Base-by-base conservation (phyloP, 129 eudicot species). In the Tagetes patula region DNA sequence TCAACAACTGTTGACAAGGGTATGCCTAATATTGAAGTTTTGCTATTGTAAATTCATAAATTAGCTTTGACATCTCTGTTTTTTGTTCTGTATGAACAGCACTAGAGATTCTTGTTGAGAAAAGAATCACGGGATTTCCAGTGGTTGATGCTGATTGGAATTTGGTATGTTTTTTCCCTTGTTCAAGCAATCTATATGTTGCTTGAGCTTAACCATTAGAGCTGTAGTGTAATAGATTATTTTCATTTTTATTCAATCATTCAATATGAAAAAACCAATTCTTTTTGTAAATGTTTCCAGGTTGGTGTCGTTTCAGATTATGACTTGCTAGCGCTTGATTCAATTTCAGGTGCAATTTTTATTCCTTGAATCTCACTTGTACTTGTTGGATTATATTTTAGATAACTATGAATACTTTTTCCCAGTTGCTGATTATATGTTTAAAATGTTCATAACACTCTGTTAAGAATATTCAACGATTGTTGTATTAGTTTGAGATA, bases 281-380 rank as follows among this genome's bases (percentile, higher is more conserved):
- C n/a, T 76, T 66, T 43, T 52, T 79, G 36, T 36, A 43, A 70
- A 61, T 61, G 13, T 43, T 70, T 85, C 78, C 96, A 92, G 97
- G 96, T 92, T 63, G 97, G 97, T 47, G 96, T 92, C 10, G 94
- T 92, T 82, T 92, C 97, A 48, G 97, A 92, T 78, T 92, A 92
- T 82, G 97, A 92, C 78, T 83, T 92, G 80, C 82, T 92, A 86
- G 96, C 97, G 5, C 96, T 92, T 56, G 97, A 92, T 83, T 85
- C 96, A 54, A 83, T 92, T 46, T 87, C 96, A 83, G 97, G 97
- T 92, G 82, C 50, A 58, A 32, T 66, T 40, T 34, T 38, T 52
- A 45, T 69, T 76, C 36, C 71, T 37, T 62, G 60, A 50, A n/a
- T 14, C 72, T 55, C 14, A 10, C 45, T 39, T 46, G 58, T 60